Percentiles rank a stretch among this genome's conserved stretches.
phyloP scores from a whole-genome alignment of 129 eudicot species.

The Centrapalus pauciflorus region DNA sequence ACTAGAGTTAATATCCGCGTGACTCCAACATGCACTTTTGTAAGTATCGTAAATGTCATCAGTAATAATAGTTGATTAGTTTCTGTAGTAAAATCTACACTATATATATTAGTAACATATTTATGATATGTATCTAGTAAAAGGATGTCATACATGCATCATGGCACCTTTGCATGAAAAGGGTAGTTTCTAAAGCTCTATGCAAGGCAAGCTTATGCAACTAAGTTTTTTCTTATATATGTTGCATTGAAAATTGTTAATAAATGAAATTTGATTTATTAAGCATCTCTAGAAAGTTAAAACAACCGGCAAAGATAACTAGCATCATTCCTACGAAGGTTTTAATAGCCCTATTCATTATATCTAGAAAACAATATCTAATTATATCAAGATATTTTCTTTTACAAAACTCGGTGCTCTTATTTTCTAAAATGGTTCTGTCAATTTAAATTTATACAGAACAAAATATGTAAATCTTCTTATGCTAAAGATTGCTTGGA shows the following conservation, averaged over 20 bases:
- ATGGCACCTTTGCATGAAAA: background rate
- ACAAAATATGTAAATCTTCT: background rate
- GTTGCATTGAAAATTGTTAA: background rate
- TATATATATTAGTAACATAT: background rate
- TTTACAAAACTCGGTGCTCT: background rate
- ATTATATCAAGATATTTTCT: background rate
- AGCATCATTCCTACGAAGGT: background rate
- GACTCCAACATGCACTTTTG: constrained; percentile 3
- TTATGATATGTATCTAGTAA: too few species aligned
- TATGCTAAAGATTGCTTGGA: background rate
- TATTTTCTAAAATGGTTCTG: background rate
- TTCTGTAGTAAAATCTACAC: background rate
- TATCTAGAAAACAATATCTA: background rate
- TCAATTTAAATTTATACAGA: background rate
- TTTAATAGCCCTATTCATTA: background rate
- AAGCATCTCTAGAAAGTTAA: background rate
- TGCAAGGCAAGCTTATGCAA: background rate
- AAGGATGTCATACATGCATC: background rate
- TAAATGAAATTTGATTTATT: background rate
- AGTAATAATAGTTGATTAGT: background rate
- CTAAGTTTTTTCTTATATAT: background rate
- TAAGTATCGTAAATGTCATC: background rate
- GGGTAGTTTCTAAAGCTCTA: background rate
- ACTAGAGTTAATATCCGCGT: background rate
- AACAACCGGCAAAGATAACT: background rate